Base-by-base conservation (phyloP, 2,329 filamentous ascomycete genomes). In the Talaromyces albobiverticillius region DNA sequence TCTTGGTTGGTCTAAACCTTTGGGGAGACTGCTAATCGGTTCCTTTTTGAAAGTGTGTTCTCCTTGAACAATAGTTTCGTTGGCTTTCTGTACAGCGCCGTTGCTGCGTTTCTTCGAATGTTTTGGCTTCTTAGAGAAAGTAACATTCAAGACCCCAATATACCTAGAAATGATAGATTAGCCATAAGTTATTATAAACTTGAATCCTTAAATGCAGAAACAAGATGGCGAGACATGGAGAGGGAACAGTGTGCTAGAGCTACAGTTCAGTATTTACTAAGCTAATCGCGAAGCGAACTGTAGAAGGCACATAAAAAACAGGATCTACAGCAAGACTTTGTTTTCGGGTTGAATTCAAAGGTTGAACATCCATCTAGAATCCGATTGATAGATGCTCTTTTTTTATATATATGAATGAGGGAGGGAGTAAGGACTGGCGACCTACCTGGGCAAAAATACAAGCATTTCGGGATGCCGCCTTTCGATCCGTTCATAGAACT, bases 401-500 rank as follows among this genome's bases (percentile, higher is more conserved):
- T n/a, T n/a, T n/a, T 29, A 6, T 10, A 29, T 29, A 29, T 29
- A 29, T 29, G 26, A 29, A 29, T 29, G 26, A 10, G 26, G 26
- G 31, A 32, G 8, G 31, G 10, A 22, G 2, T 38, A n/a, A n/a
- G n/a, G n/a, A n/a, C n/a, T 16, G 26, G 29, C 59, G 76, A 88
- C 86, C 36, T 67, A 77, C 72, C 92, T 90, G 60, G 94, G 94
- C 60, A 99, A 79, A 68, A 97, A 99, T 40, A 88, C 85, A 56
- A 99, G 77, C 64, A 99, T 80, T 67, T 96, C 88, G 60, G 91
- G 89, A 71, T 99, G 93, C 61, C 90, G 85, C 65, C 84, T 85
- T 76, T 99, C 94, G 64, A 97, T 90, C 52, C 87, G 94, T 73
- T 99, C 94, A 71, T 99, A 99, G 69, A 99, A 99, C 73, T 96